Conservation (phyloP, 352 stramenopile species). For the Globisporangium carolinianum region DNA sequence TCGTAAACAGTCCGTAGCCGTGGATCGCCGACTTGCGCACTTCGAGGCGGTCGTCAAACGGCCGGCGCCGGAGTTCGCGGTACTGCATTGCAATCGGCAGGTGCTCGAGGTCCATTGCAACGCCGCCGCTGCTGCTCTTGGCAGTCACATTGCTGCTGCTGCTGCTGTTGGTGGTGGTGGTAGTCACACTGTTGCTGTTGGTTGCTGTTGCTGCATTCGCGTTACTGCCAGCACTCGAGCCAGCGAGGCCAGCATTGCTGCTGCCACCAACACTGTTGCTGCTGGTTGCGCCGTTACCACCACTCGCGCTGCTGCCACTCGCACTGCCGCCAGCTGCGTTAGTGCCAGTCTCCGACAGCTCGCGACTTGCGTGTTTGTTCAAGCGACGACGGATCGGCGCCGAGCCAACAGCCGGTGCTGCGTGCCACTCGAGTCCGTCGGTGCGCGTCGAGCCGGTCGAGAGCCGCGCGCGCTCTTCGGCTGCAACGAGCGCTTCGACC, state of each 20-base stretch:
- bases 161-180: slow-evolving; percentile 12
- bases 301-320: too few relatives aligned
- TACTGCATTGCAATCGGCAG: slow-evolving; percentile 88
- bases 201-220: slow-evolving; percentile 6
- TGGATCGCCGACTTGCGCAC: slow-evolving; percentile 94
- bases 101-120: slow-evolving; percentile 77
- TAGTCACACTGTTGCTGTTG: not conserved
- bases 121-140: slow-evolving; percentile 19
- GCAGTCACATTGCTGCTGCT: not conserved
- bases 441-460: slow-evolving; percentile 83
- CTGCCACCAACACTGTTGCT: slow-evolving; percentile 9
- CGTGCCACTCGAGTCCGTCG: slow-evolving; percentile 71
- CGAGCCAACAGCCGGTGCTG: slow-evolving; percentile 7
- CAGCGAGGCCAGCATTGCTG: too few relatives aligned
- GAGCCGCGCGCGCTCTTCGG: slow-evolving; percentile 77
- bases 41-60: slow-evolving; percentile 87
- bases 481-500: slow-evolving; percentile 70
- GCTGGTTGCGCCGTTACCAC: slow-evolving; percentile 1
- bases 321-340: not conserved
- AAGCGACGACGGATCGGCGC: slow-evolving; percentile 22
- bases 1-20: slow-evolving; percentile 95
- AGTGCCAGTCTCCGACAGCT: slow-evolving; percentile 19
- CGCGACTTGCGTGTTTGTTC: slow-evolving; percentile 46
- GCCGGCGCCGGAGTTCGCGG: slow-evolving; percentile 85
- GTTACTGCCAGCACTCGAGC: not conserved